These are phyloP conservation scores for Suillus discolor DNA, from an alignment of 768 basidiomycete genomes.

Conservation along the genomic window DNA sequence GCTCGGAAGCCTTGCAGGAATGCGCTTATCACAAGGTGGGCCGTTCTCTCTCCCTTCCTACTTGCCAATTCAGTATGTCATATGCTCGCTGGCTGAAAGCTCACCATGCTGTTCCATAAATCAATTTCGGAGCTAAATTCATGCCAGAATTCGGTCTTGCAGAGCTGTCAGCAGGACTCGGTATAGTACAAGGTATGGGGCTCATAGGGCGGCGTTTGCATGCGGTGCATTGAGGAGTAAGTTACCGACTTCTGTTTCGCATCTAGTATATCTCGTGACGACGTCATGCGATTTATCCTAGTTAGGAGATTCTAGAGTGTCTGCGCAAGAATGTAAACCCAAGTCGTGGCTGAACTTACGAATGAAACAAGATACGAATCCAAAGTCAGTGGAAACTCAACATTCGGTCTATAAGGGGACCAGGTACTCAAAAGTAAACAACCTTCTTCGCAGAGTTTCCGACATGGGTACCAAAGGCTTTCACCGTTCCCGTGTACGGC, in stretches of 20 bases:
- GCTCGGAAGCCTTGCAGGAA: slow-evolving; percentile 78
- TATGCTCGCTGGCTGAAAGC: slow-evolving; percentile 9
- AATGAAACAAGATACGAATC: background rate
- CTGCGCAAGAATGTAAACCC: background rate
- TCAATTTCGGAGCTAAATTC: slow-evolving; percentile 45
- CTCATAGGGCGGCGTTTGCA: slow-evolving; percentile 6
- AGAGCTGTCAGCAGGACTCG: background rate
- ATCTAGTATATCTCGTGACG: background rate
- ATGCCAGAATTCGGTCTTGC: slow-evolving; percentile 15
- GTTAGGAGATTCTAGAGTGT: background rate
- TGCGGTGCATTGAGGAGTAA: background rate
- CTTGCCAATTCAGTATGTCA: slow-evolving; percentile 7
- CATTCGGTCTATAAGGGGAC: background rate
- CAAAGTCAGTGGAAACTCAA: background rate
- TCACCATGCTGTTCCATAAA: slow-evolving; percentile 68
- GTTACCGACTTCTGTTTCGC: background rate
- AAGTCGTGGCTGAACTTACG: background rate
- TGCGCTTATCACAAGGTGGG: slow-evolving; percentile 67
- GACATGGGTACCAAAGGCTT: slow-evolving; percentile 32
- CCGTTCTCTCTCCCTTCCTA: slow-evolving; percentile 81
- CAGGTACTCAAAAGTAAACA: slow-evolving; percentile 43
- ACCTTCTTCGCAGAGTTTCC: slow-evolving; percentile 38
- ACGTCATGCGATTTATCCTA: background rate
- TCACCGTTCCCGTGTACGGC: slow-evolving; percentile 43
- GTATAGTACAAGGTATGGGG: background rate